Base-by-base conservation (phyloP, 495 filamentous ascomycete genomes). In the Clohesyomyces aquaticus region DNA sequence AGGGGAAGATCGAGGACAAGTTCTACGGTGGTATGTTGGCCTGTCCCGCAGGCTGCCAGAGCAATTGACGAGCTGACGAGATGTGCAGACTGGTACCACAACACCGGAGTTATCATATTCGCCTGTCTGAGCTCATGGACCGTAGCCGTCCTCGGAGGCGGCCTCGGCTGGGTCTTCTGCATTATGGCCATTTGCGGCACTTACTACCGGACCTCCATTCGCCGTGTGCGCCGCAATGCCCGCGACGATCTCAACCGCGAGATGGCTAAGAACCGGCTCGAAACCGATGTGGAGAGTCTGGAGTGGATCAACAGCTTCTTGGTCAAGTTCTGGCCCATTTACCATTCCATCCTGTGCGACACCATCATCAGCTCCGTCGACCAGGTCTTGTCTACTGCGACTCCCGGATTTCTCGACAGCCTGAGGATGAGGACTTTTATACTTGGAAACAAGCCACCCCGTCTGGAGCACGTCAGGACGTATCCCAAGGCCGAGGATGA, bases 301-400 rank as follows among this genome's bases (percentile, higher is more conserved):
- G 94, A 99, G 74, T 99, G 94, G 94, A 97, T 99, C 69, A 99
- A 99, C 80, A 95, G 92, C 74, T 98, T 98, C 78, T 66, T 98
- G 66, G 87, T 94, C 74, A 99, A 98, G 74, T 98, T 99, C 78
- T 99, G 94, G 94, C 94, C 94, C 21, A 99, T 99, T 69, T 98
- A 94, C 73, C 89, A 91, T 46, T 94, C 94, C 0, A 91, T 97
- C 22, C 84, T 99, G 11, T 92, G 91, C 48, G 85, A 93, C 55
- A 94, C 91, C 12, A 86, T 99, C 67, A 92, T 97, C 78, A 88
- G 83, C 73, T 90, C 91, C 0, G 94, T 97, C 52, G 94, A 99
- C 70, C 92, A 96, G 77, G 91, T 99, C 46, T 80, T 99, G 22
- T 96, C 92, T 73, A 90, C 88, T 1, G 82, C 91, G 6, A 96